These are phyloP conservation scores for Euphorbia neoarborescens DNA, from an alignment of 441 rosid species.

Conservation along the genomic window DNA sequence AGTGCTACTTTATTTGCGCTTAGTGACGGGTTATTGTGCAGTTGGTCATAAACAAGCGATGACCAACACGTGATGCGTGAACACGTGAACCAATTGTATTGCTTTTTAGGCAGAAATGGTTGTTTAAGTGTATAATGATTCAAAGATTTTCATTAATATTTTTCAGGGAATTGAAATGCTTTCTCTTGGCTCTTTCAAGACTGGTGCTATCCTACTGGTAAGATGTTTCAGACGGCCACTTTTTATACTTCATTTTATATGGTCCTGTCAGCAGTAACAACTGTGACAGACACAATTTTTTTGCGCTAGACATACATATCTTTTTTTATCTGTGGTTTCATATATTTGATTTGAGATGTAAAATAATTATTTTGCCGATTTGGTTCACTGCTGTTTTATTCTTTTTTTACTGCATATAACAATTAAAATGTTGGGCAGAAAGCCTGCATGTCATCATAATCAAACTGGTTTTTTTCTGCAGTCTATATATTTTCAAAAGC, in stretches of 20 bases:
- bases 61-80: background rate
- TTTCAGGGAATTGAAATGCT: slow-evolving; percentile 98
- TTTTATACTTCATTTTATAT: background rate
- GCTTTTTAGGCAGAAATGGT: background rate
- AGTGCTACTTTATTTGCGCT: background rate
- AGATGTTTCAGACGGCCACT: slow-evolving; percentile 12
- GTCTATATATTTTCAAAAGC: background rate
- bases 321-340: background rate
- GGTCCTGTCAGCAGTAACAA: background rate
- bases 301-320: background rate
- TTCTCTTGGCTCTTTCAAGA: slow-evolving; percentile 94
- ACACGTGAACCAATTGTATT: background rate
- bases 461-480: background rate
- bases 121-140: background rate
- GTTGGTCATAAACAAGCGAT: background rate
- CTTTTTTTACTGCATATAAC: background rate
- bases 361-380: background rate
- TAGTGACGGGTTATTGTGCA: background rate
- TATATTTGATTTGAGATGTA: background rate
- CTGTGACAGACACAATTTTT: background rate
- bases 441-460: background rate
- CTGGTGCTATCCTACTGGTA: slow-evolving; percentile 95
- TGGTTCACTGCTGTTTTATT: too few relatives aligned
- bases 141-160: background rate
- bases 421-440: background rate